A percentile compares a stretch with the other conserved stretches of the same genome.
Conservation (phyloP, 345 rosid species). For the Populus euphratica region DNA sequence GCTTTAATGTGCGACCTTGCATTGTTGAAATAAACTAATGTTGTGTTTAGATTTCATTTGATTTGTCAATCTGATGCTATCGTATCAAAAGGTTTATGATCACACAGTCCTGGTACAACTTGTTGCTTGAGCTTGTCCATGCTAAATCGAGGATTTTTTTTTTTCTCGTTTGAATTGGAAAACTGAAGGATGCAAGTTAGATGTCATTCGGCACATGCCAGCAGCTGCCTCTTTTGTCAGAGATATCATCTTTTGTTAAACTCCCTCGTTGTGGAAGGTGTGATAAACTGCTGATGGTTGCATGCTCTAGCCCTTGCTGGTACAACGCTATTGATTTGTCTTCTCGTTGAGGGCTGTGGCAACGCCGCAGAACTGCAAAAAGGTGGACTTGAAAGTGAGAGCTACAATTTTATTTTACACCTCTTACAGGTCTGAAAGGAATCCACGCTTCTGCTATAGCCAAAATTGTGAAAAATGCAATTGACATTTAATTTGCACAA, state of each 20-base stretch:
- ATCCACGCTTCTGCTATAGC: neutral
- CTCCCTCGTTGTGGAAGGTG: neutral
- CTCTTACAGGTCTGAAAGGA: neutral
- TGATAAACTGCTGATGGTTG: neutral
- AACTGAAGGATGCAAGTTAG: neutral
- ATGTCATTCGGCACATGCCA: neutral
- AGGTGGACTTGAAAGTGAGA: neutral
- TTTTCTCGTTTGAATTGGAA: neutral
- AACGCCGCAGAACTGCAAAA: neutral
- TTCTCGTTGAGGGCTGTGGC: neutral
- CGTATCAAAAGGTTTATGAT: neutral
- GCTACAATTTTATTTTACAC: neutral
- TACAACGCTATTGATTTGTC: neutral
- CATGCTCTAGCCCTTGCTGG: neutral
- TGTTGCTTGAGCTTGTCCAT: neutral
- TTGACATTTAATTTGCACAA: neutral
- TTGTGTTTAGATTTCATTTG: neutral
- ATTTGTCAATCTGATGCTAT: neutral
- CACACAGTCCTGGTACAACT: neutral
- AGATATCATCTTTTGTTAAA: neutral
- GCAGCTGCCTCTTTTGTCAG: neutral
- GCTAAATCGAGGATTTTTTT: accelerated
- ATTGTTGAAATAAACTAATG: neutral
- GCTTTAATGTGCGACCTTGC: neutral
- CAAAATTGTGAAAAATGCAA: neutral